Evolutionary conservation across 1,139 yeast genomes (phyloP).

Genomic region (Saccharomyces hybrid): DNA sequence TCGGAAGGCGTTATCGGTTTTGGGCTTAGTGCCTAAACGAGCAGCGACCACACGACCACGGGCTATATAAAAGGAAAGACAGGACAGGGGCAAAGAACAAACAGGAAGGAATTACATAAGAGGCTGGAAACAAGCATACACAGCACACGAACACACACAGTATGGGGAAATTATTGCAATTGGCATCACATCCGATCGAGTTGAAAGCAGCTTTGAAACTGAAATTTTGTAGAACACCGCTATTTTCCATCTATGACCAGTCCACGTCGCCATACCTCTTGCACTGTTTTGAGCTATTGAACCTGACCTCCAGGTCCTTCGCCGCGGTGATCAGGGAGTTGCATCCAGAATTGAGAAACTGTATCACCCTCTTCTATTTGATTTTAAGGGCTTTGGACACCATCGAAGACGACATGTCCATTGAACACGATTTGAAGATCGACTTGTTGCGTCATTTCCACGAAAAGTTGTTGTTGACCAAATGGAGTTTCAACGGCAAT

Average conservation of each 20-base stretch:
- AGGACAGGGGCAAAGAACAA: not conserved
- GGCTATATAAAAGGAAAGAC: not conserved
- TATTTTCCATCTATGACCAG: constrained; percentile 44
- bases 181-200: constrained; percentile 66
- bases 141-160: not conserved
- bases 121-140: too few relatives aligned
- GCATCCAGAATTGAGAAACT: constrained; percentile 80
- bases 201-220: constrained; percentile 59
- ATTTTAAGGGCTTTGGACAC: constrained; percentile 90
- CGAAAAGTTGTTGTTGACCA: constrained; percentile 49
- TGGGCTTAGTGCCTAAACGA: constrained; percentile 1
- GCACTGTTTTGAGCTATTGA: constrained; percentile 64
- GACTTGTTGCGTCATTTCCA: constrained; percentile 68
- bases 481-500: constrained; percentile 76
- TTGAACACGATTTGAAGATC: constrained; percentile 61
- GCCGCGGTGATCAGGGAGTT: constrained; percentile 87
- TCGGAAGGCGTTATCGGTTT: constrained; percentile 1
- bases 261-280: constrained; percentile 39
- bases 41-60: not conserved
- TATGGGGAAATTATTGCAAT: constrained; percentile 63
- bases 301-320: constrained; percentile 77
- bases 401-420: constrained; percentile 91
- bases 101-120: not conserved
- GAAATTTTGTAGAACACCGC: constrained; percentile 45
- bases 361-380: constrained; percentile 75